Evolutionary conservation across 225 moss, liverwort and hornwort species (phyloP), one percentile per base, ranked within the genome.

Genomic region (Pleurozium schreberi): DNA sequence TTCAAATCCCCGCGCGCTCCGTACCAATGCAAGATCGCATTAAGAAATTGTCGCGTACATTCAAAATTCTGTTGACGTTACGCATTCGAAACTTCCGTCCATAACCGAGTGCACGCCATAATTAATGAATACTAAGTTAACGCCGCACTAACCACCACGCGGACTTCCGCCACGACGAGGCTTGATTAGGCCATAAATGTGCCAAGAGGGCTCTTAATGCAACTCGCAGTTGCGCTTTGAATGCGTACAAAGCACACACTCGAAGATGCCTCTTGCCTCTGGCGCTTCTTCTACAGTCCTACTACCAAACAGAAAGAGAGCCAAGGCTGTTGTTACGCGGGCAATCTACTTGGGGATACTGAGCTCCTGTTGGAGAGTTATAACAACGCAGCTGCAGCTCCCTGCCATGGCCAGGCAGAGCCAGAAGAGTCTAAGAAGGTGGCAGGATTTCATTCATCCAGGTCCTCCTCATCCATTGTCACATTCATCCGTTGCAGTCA

Each of bases 341-440:
- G 7, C 78, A 73, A 92, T 92, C 86, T 92, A 74, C 92, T 84
- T 92, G 90, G 92, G 88, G 92, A 88, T 92, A 58, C 86, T 80
- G 75, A 83, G 83, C 49, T 75, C 80, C 75, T 89, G 75, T 13
- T 23, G 53, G 18, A 58, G 64, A 79, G 73, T 65, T 66, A 49
- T 55, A 53, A 27, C 53, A 57, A 64, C 12, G 18, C 85, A 47
- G 49, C 31, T 38, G 67, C 77, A 76, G 53, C 86, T 38, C 31
- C 43, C 63, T 80, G 86, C 57, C 86, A 84, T 52, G 45, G 22
- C 36, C 87, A 71, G 84, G 22, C 38, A 64, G 83, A 27, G 75
- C 49, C 49, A 31, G 11, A 4, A 40, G 34, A 65, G 66, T 8
- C 8, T 1, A 36, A 31, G 86, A 22, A 38, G 47, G 59, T 40